A percentile compares a stretch with the other conserved stretches of the same genome.
Conservation (phyloP, 2,329 filamentous ascomycete species). For the Metarhizium humberi region DNA sequence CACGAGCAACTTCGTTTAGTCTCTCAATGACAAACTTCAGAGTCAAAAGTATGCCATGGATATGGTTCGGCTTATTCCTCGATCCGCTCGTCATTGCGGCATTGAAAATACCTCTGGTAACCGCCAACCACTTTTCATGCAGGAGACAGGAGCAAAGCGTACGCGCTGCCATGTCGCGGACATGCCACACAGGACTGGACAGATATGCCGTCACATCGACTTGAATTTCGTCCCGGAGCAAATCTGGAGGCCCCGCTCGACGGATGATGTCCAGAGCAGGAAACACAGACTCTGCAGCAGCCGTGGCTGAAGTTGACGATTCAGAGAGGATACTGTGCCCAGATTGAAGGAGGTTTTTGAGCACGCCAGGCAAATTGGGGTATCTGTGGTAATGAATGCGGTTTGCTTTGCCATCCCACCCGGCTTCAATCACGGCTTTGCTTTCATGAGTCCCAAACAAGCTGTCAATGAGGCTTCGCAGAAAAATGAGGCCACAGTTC, state of each 20-base stretch:
- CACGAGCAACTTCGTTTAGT: slow-evolving; percentile 35
- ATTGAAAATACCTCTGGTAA: slow-evolving; percentile 27
- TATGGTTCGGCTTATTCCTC: slow-evolving; percentile 34
- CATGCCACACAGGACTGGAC: slow-evolving; percentile 65
- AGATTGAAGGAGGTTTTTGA: slow-evolving; percentile 52
- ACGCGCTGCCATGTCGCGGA: slow-evolving; percentile 70
- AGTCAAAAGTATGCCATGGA: slow-evolving; percentile 50
- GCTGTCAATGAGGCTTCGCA: slow-evolving; percentile 74
- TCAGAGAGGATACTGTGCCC: slow-evolving; percentile 36
- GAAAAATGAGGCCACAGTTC: slow-evolving; percentile 84
- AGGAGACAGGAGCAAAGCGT: slow-evolving; percentile 58
- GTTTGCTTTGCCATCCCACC: slow-evolving; percentile 55
- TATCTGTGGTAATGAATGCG: slow-evolving; percentile 64
- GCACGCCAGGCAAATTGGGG: slow-evolving; percentile 51
- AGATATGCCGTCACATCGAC: slow-evolving; percentile 52
- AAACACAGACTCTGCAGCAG: slow-evolving; percentile 61
- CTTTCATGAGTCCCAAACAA: slow-evolving; percentile 68
- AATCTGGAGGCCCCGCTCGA: slow-evolving; percentile 56
- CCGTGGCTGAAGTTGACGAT: slow-evolving; percentile 21
- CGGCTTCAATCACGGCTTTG: slow-evolving; percentile 50
- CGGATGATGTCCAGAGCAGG: slow-evolving; percentile 75
- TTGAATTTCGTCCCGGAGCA: slow-evolving; percentile 45
- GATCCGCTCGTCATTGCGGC: slow-evolving; percentile 16
- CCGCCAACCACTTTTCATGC: slow-evolving; percentile 36
- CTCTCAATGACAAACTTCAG: slow-evolving; percentile 48